phyloP scores from a whole-genome alignment of 192 early-diverging fungal species.

The Coemansia sp. region DNA sequence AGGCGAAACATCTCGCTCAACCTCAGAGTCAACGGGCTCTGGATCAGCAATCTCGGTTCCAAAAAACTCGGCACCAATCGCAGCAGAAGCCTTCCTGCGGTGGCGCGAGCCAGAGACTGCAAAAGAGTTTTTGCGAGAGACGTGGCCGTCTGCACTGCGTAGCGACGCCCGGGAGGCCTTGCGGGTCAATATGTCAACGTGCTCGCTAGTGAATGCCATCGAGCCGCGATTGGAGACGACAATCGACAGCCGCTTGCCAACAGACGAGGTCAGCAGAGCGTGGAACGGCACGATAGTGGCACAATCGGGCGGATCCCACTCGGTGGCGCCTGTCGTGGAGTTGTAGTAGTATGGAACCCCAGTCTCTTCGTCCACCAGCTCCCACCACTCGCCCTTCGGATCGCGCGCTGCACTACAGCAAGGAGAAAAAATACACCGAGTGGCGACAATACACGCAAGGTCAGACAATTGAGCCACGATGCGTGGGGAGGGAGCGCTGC shows the following conservation, averaged over 20 bases:
- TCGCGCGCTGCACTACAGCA: slow-evolving; percentile 67
- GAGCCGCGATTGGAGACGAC: slow-evolving; percentile 57
- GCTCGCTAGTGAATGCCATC: slow-evolving; percentile 43
- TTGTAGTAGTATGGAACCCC: slow-evolving; percentile 94
- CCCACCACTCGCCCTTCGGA: slow-evolving; percentile 94
- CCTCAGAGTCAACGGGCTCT: neutral
- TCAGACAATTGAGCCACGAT: neutral
- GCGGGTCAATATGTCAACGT: slow-evolving; percentile 31
- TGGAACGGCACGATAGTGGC: slow-evolving; percentile 76
- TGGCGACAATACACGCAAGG: neutral
- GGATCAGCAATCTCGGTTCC: neutral
- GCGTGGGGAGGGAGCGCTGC: slow-evolving; percentile 9
- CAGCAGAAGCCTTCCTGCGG: slow-evolving; percentile 3
- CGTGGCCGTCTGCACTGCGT: slow-evolving; percentile 34
- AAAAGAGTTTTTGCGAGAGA: slow-evolving; percentile 45
- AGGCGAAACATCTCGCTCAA: neutral
- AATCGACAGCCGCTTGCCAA: slow-evolving; percentile 78
- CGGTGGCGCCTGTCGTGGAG: slow-evolving; percentile 80
- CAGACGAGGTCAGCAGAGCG: slow-evolving; percentile 71
- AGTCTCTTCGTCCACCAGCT: slow-evolving; percentile 85
- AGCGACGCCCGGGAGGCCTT: slow-evolving; percentile 45
- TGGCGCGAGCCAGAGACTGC: slow-evolving; percentile 14
- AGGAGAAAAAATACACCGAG: slow-evolving; percentile 7
- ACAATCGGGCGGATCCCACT: slow-evolving; percentile 80
- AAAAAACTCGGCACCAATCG: neutral